Base-by-base conservation (phyloP, 805 yeast genomes). In the Dipodascus geniculatus region DNA sequence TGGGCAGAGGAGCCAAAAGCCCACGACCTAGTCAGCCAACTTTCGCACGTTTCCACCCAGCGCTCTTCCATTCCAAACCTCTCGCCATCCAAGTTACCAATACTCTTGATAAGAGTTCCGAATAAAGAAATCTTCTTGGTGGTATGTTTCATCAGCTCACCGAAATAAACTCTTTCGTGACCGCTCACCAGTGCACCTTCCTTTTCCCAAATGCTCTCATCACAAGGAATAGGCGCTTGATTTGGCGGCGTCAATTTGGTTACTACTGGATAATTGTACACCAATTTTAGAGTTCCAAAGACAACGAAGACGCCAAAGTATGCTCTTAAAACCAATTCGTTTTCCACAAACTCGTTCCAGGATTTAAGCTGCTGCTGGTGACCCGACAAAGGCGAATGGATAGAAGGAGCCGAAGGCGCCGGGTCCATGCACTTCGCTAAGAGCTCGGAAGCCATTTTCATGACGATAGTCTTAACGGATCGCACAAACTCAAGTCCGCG, bases 261-360 rank as follows among this genome's bases (percentile, higher is more conserved):
- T 3, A n/a, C 20, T 11, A 17, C 20, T 8, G 66, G 62, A 48
- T 63, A 64, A 51, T 64, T 62, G 58, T 62, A 65, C 8, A 60
- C 52, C 17, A 61, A 60, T 1, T 65, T 57, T 51, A 67, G 56
- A 19, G 63, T 60, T 3, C 63, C 66, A 48, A 64, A 62, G 4
- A 65, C 60, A 2, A 58, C 54, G 50, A 57, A 64, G n/a, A 62
- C 58, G 20, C 67, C 63, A 53, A 60, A 67, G 52, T 59, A 66
- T 3, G 69, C 61, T 22, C 70, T 54, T 42, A 60, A 59, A 48
- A 56, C 56, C n/a, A 59, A 53, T 50, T 67, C 70, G 17, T 63
- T 62, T 55, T 58, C 38, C 51, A 56, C 61, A 62, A 65, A 16
- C 51, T 42, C 28, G 52, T 33, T 33, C 35, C 52, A 49, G 48